These are phyloP conservation scores for Phytophthora hybrid DNA, from an alignment of 352 stramenopile genomes.

Conservation along the genomic window DNA sequence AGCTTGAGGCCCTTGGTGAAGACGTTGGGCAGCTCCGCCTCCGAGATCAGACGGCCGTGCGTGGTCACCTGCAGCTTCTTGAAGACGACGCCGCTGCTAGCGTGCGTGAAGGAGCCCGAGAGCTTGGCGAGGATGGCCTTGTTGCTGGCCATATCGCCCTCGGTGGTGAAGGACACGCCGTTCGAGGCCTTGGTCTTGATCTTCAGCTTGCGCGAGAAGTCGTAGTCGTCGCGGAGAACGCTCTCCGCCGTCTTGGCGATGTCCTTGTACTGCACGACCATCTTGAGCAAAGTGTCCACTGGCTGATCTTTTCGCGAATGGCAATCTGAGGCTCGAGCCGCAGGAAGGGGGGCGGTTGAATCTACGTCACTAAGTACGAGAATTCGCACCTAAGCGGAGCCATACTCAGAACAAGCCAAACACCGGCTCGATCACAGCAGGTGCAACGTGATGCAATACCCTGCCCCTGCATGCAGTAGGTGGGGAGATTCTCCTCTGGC, in stretches of 20 bases:
- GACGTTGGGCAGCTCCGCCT: constrained; percentile 84
- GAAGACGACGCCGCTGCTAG: constrained; percentile 67
- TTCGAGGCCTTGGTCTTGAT: constrained; percentile 91
- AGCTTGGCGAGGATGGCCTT: constrained; percentile 90
- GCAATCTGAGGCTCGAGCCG: constrained; percentile 16
- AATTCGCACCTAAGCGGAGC: constrained; percentile 10
- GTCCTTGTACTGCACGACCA: constrained; percentile 90
- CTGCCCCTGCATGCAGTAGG: constrained; percentile 14
- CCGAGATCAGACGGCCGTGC: constrained; percentile 75
- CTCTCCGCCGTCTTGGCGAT: constrained; percentile 88
- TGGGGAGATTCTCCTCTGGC: constrained; percentile 18
- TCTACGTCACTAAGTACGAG: constrained; percentile 51
- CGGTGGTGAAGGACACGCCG: constrained; percentile 87
- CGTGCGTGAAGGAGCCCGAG: constrained; percentile 76
- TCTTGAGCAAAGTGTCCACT: constrained; percentile 26
- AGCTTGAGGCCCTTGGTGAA: constrained; percentile 86
- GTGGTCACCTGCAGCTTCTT: constrained; percentile 92
- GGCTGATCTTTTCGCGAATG: constrained; percentile 72
- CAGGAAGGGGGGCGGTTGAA: constrained; percentile 25
- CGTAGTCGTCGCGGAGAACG: constrained; percentile 89
- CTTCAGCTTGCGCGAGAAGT: constrained; percentile 93
- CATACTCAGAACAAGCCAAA: constrained; percentile 26
- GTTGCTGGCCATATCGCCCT: constrained; percentile 87
- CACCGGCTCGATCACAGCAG: constrained; percentile 8
- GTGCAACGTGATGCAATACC: constrained; percentile 33